These are phyloP conservation scores for Endothia cerciana DNA, from an alignment of 2,329 filamentous ascomycete species.

Conservation along the genomic window DNA sequence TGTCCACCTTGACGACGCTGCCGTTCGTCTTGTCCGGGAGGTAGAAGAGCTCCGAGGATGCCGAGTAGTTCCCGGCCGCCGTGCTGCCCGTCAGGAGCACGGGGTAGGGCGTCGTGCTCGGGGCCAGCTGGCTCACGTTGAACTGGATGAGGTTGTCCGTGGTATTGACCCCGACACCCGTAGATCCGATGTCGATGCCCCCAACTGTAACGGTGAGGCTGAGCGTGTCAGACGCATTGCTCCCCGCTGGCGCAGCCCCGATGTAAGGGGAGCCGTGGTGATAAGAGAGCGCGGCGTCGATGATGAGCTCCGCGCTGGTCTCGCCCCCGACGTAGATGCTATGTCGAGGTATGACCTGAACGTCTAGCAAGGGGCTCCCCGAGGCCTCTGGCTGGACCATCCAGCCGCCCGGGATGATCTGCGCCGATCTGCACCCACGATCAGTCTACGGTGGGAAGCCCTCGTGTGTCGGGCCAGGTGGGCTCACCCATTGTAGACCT, in stretches of 20 bases:
- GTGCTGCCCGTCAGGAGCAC: conserved; percentile 44
- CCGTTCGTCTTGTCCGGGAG: conserved; percentile 48
- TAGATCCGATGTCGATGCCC: conserved; percentile 39
- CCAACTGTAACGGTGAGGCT: conserved; percentile 41
- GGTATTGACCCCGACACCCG: conserved; percentile 40
- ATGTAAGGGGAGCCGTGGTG: conserved; percentile 46
- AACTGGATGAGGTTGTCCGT: conserved; percentile 44
- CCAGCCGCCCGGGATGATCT: conserved; percentile 24
- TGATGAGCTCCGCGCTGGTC: conserved; percentile 45
- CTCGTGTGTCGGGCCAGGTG: not conserved
- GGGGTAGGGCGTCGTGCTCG: conserved; percentile 43
- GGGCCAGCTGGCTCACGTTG: conserved; percentile 40
- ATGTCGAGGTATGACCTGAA: conserved; percentile 51
- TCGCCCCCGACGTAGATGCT: conserved; percentile 51
- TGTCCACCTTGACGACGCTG: conserved; percentile 51
- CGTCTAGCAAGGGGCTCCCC: conserved; percentile 41
- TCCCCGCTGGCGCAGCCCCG: conserved; percentile 30
- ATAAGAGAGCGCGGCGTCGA: conserved; percentile 47
- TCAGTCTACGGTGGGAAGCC: not conserved
- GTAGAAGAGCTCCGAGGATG: conserved; percentile 43
- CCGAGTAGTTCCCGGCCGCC: conserved; percentile 40
- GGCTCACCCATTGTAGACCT: conserved; percentile 48
- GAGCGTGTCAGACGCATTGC: conserved; percentile 39
- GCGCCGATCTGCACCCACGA: conserved; percentile 17
- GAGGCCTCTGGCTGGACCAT: conserved; percentile 16